Evolutionary conservation across 331 rosid species (phyloP).

Genomic region (Arachis monticola): DNA sequence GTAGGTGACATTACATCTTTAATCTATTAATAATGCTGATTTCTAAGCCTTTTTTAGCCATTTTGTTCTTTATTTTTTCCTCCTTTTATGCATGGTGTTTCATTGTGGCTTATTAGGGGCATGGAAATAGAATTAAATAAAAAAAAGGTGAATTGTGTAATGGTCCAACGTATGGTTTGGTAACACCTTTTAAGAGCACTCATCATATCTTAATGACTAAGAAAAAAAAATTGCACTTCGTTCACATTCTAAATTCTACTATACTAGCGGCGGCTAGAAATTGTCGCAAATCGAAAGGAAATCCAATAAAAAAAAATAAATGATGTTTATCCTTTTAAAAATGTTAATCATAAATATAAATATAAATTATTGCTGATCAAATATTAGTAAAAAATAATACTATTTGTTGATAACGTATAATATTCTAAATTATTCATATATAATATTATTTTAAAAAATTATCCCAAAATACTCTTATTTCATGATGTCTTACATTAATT

Average conservation of each 20-base stretch:
- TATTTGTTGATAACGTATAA: no score
- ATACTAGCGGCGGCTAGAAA: background rate
- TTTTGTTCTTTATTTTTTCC: background rate
- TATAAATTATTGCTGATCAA: no score
- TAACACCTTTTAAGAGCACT: conserved; percentile 39
- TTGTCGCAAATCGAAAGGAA: background rate
- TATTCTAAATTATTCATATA: no score
- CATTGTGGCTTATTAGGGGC: conserved; percentile 27
- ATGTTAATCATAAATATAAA: no score
- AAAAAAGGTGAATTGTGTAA: conserved; percentile 9
- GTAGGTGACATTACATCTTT: conserved; percentile 29
- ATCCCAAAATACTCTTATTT: no score
- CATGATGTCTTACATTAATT: no score
- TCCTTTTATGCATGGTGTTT: conserved; percentile 18
- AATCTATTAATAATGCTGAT: conserved; percentile 36
- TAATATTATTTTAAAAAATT: no score
- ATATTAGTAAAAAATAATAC: no score
- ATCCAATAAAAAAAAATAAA: background rate
- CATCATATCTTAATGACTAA: conserved; percentile 34
- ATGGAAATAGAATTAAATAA: background rate
- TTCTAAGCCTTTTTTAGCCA: background rate
- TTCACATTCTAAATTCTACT: background rate
- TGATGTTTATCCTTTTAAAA: background rate
- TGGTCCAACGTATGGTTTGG: conserved; percentile 17
- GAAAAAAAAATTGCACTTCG: background rate